A percentile compares a stretch with the other conserved stretches of the same genome.
phyloP scores from a whole-genome alignment of 257 asterid genomes.

The Solanum chaucha region DNA sequence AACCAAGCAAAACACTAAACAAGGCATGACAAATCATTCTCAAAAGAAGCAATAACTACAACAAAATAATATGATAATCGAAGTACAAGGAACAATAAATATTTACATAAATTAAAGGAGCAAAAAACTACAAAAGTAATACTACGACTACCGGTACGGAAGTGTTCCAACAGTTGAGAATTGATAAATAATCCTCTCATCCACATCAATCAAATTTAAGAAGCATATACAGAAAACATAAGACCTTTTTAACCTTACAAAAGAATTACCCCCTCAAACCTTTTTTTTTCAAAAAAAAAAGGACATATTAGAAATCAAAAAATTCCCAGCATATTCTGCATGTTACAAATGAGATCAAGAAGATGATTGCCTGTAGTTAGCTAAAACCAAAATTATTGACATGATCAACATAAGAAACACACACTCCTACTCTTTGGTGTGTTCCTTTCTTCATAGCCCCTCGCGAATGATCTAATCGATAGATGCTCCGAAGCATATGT shows the following conservation, averaged over 20 bases:
- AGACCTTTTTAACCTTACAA: background rate
- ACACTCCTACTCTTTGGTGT: conserved; percentile 35
- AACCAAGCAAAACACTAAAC: background rate
- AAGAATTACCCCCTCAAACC: background rate
- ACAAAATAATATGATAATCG: background rate
- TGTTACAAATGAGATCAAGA: background rate
- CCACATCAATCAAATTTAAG: background rate
- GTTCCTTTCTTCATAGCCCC: conserved; percentile 71
- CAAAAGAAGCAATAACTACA: background rate
- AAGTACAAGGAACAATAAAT: background rate
- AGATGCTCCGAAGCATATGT: conserved; percentile 78
- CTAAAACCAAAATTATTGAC: conserved; percentile 4
- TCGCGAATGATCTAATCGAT: conserved; percentile 46
- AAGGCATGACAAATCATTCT: background rate
- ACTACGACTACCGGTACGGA: background rate
- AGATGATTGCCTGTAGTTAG: conserved; percentile 5
- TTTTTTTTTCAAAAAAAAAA: background rate
- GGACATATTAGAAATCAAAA: background rate
- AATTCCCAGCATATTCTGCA: background rate
- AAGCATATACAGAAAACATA: background rate
- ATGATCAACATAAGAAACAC: conserved; percentile 40
- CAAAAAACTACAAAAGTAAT: background rate
- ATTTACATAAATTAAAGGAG: background rate
- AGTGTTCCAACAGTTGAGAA: background rate
- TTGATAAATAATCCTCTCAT: background rate